Percentiles rank a stretch among this genome's conserved stretches.
These are phyloP conservation scores for Beauveria rudraprayagi DNA, from an alignment of 2,329 filamentous ascomycete genomes.

Conservation along the genomic window DNA sequence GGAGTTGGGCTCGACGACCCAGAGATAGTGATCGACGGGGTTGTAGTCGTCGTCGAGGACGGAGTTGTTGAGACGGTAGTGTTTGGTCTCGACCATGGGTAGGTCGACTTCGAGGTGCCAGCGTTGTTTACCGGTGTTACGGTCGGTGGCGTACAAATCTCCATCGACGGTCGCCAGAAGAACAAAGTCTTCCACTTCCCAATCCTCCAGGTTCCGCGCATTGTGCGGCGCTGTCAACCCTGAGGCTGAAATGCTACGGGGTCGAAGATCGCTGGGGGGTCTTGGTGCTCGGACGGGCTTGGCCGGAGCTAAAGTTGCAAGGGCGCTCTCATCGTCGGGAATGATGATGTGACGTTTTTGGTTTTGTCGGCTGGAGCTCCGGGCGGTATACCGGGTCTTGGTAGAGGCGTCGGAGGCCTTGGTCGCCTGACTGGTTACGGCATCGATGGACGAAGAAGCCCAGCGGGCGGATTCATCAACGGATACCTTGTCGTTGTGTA, in stretches of 20 bases:
- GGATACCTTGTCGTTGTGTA: conserved; percentile 18
- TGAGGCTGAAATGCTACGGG: conserved; percentile 50
- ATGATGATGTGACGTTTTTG: conserved; percentile 23
- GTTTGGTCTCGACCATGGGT: conserved; percentile 84
- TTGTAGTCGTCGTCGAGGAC: conserved; percentile 49
- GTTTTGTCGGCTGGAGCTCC: conserved; percentile 18
- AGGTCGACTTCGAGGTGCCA: conserved; percentile 81
- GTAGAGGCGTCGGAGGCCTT: conserved; percentile 21
- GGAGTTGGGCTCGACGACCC: conserved; percentile 87
- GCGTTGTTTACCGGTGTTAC: conserved; percentile 72
- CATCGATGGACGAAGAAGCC: conserved; percentile 16
- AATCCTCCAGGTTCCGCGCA: conserved; percentile 97
- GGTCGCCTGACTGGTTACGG: conserved; percentile 20
- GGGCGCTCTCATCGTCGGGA: conserved; percentile 78
- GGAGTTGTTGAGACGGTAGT: conserved; percentile 65
- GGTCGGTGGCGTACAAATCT: conserved; percentile 84
- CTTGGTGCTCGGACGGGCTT: conserved; percentile 87
- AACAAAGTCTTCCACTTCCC: conserved; percentile 99
- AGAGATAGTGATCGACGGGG: conserved; percentile 77
- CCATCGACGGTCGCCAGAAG: conserved; percentile 99
- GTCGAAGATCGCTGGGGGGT: conserved; percentile 53
- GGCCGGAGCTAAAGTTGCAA: conserved; percentile 96
- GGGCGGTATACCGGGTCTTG: conserved; percentile 18
- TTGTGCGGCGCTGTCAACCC: conserved; percentile 73
- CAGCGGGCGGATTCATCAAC: conserved; percentile 20